Base-by-base conservation (phyloP, 2,329 filamentous ascomycete genomes). In the Epichloe amarillans region DNA sequence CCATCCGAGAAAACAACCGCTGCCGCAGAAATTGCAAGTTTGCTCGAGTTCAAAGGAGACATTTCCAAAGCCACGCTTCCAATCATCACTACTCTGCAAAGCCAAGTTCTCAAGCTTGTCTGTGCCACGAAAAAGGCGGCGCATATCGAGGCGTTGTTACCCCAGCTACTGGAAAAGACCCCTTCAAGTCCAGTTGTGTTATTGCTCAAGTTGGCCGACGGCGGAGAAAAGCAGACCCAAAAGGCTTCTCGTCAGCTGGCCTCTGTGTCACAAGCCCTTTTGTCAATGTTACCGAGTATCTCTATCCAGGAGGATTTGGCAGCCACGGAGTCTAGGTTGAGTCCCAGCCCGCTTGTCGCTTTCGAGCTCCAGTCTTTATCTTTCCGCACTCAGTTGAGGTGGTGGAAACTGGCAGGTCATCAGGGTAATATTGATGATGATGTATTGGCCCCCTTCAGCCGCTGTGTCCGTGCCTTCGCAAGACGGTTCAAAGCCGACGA, bases 231-330 rank as follows among this genome's bases (percentile, higher is more conserved):
- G 15, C 72, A 76, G n/a, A 62, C 69, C 11, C 66, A 69, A 7
- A 88, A 86, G 60, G 70, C 74, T 17, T 72, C 78, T 10, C 79
- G 79, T 3, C 83, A 88, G 54, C 67, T 90, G 17, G 83, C 88
- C 47, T 74, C 72, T 0, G 61, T 88, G 2, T 80, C 83, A 0
- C 82, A 86, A 56, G 72, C 73, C 3, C 67, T 89, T 0, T 68
- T 89, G 1, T 76, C 80, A 0, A 66, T 89, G 1, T 77, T 82
- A 30, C 84, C 86, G 1, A 84, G 79, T 58, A 70, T 84, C n/a
- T 80, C 83, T 2, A 69, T 71, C 46, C 75, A 78, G 10, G 78
- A 83, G 40, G 86, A 90, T 58, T 64, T 64, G 3, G 56, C 71
- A 1, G 80, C 80, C 0, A 60, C 66, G 4, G 76, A 83, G 53